phyloP scores from a whole-genome alignment of 2,329 filamentous ascomycete species.

The Trichoderma citrinoviride region DNA sequence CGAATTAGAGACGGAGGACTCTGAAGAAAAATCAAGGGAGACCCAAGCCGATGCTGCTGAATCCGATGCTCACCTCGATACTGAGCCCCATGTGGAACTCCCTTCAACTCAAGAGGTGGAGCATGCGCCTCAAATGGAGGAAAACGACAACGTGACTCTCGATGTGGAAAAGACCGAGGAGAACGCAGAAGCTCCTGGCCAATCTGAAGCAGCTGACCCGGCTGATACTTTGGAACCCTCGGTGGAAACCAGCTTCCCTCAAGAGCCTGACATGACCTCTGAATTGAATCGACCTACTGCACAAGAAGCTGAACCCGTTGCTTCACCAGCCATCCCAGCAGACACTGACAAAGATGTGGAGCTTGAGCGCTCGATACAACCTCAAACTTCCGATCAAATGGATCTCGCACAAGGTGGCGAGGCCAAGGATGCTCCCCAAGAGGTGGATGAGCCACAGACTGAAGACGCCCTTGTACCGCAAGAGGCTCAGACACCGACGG shows the following conservation, averaged over 20 bases:
- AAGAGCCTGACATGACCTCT: constrained; percentile 19
- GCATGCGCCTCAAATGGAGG: constrained; percentile 7
- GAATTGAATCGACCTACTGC: constrained; percentile 17
- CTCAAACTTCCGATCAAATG: constrained; percentile 17
- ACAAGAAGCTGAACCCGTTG: background rate
- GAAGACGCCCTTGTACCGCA: background rate
- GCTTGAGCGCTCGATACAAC: constrained; percentile 9
- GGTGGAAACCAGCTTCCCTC: constrained; percentile 16
- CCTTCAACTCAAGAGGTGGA: constrained; percentile 9
- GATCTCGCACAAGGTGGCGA: constrained; percentile 10
- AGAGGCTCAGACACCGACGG: constrained; percentile 2
- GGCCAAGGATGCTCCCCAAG: constrained; percentile 5
- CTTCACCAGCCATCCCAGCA: constrained; percentile 27
- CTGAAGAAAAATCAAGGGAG: background rate
- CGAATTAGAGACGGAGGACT: background rate
- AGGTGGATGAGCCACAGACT: background rate
- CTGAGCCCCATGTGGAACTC: constrained; percentile 2
- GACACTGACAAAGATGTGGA: constrained; percentile 34
- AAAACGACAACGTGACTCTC: constrained; percentile 16
- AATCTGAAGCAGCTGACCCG: constrained; percentile 21
- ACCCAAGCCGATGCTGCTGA: background rate
- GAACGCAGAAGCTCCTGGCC: constrained; percentile 33
- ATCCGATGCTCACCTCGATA: background rate
- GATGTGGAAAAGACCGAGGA: constrained; percentile 32
- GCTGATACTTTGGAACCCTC: constrained; percentile 22